Conservation (phyloP, 768 basidiomycete genomes). For the Boletus edulis region DNA sequence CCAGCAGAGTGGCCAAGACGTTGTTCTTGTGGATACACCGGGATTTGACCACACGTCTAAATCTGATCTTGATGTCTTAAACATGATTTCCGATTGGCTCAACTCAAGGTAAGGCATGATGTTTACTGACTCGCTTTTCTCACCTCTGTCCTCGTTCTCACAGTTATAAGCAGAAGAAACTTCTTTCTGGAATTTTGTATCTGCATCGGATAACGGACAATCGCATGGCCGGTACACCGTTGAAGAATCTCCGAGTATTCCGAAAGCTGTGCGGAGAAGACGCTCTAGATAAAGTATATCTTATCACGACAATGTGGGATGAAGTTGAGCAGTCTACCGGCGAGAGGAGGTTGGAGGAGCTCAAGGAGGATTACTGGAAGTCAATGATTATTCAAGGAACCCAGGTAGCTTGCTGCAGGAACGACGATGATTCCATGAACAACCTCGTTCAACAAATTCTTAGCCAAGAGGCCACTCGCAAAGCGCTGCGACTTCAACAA, state of each 20-base stretch:
- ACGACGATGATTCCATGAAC: conserved; percentile 6
- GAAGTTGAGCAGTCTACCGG: neutral
- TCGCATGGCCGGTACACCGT: no score
- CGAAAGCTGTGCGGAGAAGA: conserved; percentile 24
- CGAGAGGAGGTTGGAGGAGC: conserved; percentile 10
- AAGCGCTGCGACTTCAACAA: conserved; percentile 2
- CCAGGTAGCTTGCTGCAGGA: conserved; percentile 2
- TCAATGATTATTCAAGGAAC: conserved; percentile 7
- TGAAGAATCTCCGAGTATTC: conserved; percentile 28
- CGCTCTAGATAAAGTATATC: conserved; percentile 30
- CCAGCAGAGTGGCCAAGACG: neutral
- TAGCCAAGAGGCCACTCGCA: neutral
- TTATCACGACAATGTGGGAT: conserved; percentile 4
- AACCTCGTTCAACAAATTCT: conserved; percentile 8
- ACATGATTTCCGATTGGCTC: conserved; percentile 16
- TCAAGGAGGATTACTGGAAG: conserved; percentile 4
- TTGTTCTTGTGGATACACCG: conserved; percentile 26
- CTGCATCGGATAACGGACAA: no score
- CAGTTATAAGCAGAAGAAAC: conserved; percentile 2
- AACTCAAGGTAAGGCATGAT: neutral
- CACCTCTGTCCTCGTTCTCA: neutral
- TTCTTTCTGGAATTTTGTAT: no score
- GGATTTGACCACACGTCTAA: no score
- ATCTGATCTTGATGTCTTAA: conserved; percentile 10
- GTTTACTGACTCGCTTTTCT: neutral